A percentile compares a stretch with the other conserved stretches of the same genome.
phyloP scores from a whole-genome alignment of 1,284 basidiomycete genomes.

The Malassezia cuniculi region DNA sequence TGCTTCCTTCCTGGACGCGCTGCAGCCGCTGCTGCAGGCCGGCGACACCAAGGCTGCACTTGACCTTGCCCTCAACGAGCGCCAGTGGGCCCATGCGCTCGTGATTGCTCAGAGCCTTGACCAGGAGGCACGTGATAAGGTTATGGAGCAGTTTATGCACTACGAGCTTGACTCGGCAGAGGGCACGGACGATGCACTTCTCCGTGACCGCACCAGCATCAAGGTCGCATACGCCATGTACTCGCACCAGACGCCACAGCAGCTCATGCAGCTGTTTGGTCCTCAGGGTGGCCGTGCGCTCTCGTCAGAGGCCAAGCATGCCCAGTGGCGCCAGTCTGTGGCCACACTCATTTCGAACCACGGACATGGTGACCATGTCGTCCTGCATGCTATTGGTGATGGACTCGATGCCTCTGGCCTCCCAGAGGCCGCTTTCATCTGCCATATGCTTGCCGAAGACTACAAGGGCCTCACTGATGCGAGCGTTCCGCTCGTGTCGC shows the following conservation, averaged over 20 bases:
- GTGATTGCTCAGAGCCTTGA: slow-evolving; percentile 85
- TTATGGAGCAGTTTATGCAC: slow-evolving; percentile 70
- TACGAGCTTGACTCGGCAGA: slow-evolving; percentile 56
- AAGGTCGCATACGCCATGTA: slow-evolving; percentile 40
- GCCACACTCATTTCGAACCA: slow-evolving; percentile 71
- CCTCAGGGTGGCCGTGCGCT: neutral
- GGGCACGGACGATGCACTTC: slow-evolving; percentile 6
- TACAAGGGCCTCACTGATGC: too few relatives aligned
- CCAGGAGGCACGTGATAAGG: slow-evolving; percentile 82
- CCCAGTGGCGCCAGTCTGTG: slow-evolving; percentile 53
- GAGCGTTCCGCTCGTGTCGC: slow-evolving; percentile 65
- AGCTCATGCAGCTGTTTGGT: slow-evolving; percentile 6
- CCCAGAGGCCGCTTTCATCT: slow-evolving; percentile 75
- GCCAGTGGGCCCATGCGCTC: slow-evolving; percentile 90
- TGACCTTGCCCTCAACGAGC: slow-evolving; percentile 71
- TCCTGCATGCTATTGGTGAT: slow-evolving; percentile 75
- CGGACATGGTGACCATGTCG: slow-evolving; percentile 51
- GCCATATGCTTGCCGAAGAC: slow-evolving; percentile 84
- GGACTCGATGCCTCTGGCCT: slow-evolving; percentile 61
- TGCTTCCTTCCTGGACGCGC: slow-evolving; percentile 25
- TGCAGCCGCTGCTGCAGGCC: slow-evolving; percentile 42
- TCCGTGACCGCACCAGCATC: slow-evolving; percentile 28
- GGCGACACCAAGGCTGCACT: slow-evolving; percentile 80
- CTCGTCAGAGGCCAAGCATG: slow-evolving; percentile 12
- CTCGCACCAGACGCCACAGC: slow-evolving; percentile 23